Evolutionary conservation across 768 basidiomycete species (phyloP), one percentile per base, ranked within the genome.

Genomic region (Phanerochaete sordida): DNA sequence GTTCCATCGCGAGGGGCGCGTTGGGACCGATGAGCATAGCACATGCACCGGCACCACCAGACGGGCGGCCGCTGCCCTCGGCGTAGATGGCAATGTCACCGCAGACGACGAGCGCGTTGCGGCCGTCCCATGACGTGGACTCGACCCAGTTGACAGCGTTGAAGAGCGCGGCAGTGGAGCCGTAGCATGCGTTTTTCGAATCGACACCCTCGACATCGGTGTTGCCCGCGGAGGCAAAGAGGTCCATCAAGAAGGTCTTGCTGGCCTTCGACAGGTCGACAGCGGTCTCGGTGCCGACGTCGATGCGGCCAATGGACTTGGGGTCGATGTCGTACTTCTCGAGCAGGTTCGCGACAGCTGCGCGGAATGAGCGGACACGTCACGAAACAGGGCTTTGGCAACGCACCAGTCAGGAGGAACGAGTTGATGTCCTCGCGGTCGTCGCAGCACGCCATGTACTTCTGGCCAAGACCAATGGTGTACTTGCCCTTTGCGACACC

Each of bases 391-490:
- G 37, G 30, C 15, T 19, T 12, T 19, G 57, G 47, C 16, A 43
- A 69, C 88, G 61, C 59, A 94, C 95, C 94, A 69, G 93, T 96
- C 65, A 99, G 76, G 43, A 93, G 89, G 73, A 98, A 95, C 12
- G 95, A 96, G 85, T 97, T 96, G 81, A 99, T 96, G 78, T 99
- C 96, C 75, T 99, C 97, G 58, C 93, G 87, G 82, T 99, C 97
- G 72, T 98, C 95, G 60, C 91, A 91, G 85, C 93, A 98, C 33
- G 96, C 94, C 97, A 99, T 99, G 81, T 87, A 94, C 73, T 95
- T 87, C 74, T 96, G 93, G 59, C 95, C 97, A 39, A 99, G 87
- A 71, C 97, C 97, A 73, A 98, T 97, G 65, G 97, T 99, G 80
- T 99, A 98, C 78, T 98, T 98, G 61, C 97, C 97, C 69, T 91